These are phyloP conservation scores for Acarospora socialis DNA, from an alignment of 2,329 filamentous ascomycete species.

Conservation along the genomic window DNA sequence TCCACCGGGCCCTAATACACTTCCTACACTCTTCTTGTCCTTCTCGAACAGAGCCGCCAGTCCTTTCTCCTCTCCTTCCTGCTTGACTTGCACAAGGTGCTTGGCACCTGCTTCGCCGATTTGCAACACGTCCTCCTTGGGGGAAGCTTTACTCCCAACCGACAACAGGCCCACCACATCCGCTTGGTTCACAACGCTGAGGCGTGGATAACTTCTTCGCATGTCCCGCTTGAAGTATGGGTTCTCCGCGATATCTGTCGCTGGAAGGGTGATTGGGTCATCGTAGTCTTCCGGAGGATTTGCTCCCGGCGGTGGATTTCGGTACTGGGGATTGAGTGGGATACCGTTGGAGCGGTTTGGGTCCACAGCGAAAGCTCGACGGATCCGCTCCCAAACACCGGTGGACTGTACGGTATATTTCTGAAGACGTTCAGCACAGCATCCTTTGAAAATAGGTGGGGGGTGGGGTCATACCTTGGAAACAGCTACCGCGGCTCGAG, in stretches of 20 bases:
- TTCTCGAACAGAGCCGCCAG: slow-evolving; percentile 62
- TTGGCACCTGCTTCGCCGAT: slow-evolving; percentile 60
- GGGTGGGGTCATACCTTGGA: too few species aligned
- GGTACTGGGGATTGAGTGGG: slow-evolving; percentile 84
- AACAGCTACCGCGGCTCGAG: too few species aligned
- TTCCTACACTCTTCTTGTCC: slow-evolving; percentile 38
- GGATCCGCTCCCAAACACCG: slow-evolving; percentile 76
- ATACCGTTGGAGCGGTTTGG: slow-evolving; percentile 80
- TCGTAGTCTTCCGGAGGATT: slow-evolving; percentile 58
- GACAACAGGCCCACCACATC: slow-evolving; percentile 75
- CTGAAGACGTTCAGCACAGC: slow-evolving; percentile 33
- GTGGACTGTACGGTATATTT: slow-evolving; percentile 91
- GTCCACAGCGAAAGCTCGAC: slow-evolving; percentile 65
- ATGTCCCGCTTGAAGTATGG: slow-evolving; percentile 92
- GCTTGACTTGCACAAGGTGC: slow-evolving; percentile 60
- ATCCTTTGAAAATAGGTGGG: too few species aligned
- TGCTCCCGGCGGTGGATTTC: slow-evolving; percentile 66
- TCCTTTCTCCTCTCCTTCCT: slow-evolving; percentile 57
- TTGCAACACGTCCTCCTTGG: slow-evolving; percentile 62
- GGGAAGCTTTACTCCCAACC: slow-evolving; percentile 66
- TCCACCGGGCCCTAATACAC: slow-evolving; percentile 59
- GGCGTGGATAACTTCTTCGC: slow-evolving; percentile 66
- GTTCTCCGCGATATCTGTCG: slow-evolving; percentile 78
- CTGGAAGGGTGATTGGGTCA: slow-evolving; percentile 72
- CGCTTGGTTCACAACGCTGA: slow-evolving; percentile 67